These are phyloP conservation scores for Cytospora piceicola DNA, from an alignment of 2,329 filamentous ascomycete genomes.

Conservation along the genomic window DNA sequence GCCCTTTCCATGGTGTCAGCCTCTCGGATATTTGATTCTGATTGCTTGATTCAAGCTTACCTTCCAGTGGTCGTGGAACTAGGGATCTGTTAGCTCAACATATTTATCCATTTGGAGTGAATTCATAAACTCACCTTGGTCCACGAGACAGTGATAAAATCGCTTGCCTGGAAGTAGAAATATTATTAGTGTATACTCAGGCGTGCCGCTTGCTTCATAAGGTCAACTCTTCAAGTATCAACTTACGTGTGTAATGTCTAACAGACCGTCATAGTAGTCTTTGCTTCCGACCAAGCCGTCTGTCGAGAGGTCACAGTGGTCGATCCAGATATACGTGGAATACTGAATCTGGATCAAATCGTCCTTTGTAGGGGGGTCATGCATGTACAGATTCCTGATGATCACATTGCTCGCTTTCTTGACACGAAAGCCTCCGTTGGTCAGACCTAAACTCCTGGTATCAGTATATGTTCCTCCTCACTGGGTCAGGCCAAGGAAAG, in stretches of 20 bases:
- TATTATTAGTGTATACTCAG: not conserved
- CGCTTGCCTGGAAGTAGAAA: not conserved
- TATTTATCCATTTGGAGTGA: not conserved
- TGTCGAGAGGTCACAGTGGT: slow-evolving; percentile 58
- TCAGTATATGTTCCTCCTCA: not conserved
- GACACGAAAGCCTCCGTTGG: slow-evolving; percentile 52
- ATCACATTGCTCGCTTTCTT: slow-evolving; percentile 57
- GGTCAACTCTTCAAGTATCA: slow-evolving; percentile 35
- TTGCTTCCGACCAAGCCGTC: slow-evolving; percentile 54
- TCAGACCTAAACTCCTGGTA: slow-evolving; percentile 39
- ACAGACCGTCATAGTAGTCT: slow-evolving; percentile 60
- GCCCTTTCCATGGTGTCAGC: slow-evolving; percentile 4
- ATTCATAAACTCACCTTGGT: slow-evolving; percentile 29
- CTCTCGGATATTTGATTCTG: not conserved
- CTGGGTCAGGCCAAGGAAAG: not conserved
- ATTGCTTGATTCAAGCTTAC: slow-evolving; percentile 34
- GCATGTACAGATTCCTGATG: slow-evolving; percentile 58
- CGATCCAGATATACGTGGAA: slow-evolving; percentile 50
- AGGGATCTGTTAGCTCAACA: not conserved
- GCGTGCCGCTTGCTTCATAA: not conserved
- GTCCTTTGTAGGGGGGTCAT: slow-evolving; percentile 51
- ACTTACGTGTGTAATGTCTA: slow-evolving; percentile 61
- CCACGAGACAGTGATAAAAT: slow-evolving; percentile 37
- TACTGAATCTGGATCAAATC: slow-evolving; percentile 49
- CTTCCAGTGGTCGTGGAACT: slow-evolving; percentile 58